phyloP scores from a whole-genome alignment of 345 rosid genomes.

The Syzygium aromaticum region DNA sequence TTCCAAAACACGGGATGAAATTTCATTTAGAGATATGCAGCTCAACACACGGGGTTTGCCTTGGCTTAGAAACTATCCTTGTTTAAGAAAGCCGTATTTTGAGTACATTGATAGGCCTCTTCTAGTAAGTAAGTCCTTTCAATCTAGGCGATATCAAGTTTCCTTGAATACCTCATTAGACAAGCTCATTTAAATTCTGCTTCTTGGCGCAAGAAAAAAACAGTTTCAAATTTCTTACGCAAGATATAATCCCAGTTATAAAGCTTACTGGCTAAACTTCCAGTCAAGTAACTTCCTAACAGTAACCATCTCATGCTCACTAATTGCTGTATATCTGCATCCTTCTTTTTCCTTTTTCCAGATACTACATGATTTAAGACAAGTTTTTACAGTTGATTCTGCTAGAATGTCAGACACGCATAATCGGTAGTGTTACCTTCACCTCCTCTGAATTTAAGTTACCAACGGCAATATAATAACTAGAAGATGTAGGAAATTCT shows the following conservation, averaged over 20 bases:
- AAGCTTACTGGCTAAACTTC: not conserved
- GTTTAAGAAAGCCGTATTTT: not conserved
- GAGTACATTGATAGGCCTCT: not conserved
- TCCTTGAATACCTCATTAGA: not conserved
- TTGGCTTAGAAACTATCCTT: not conserved
- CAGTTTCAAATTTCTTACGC: not conserved
- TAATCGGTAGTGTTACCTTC: slow-evolving; percentile 21
- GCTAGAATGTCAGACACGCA: not conserved
- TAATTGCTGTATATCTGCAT: not conserved
- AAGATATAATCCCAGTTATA: not conserved
- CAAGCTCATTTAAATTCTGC: not conserved
- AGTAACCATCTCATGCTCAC: not conserved
- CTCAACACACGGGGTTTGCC: not conserved
- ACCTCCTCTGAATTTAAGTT: slow-evolving; percentile 44
- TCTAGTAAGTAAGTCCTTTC: not conserved
- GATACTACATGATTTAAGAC: not conserved
- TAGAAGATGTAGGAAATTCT: slow-evolving; percentile 20
- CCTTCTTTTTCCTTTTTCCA: not conserved
- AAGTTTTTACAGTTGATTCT: not conserved
- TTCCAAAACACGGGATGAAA: not conserved
- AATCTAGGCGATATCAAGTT: not conserved
- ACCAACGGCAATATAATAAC: slow-evolving; percentile 40
- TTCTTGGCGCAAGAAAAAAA: not conserved
- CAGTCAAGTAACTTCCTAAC: not conserved
- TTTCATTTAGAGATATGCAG: not conserved